phyloP scores from a whole-genome alignment of 2,329 filamentous ascomycete species.

The Aspergillus arachidicola region DNA sequence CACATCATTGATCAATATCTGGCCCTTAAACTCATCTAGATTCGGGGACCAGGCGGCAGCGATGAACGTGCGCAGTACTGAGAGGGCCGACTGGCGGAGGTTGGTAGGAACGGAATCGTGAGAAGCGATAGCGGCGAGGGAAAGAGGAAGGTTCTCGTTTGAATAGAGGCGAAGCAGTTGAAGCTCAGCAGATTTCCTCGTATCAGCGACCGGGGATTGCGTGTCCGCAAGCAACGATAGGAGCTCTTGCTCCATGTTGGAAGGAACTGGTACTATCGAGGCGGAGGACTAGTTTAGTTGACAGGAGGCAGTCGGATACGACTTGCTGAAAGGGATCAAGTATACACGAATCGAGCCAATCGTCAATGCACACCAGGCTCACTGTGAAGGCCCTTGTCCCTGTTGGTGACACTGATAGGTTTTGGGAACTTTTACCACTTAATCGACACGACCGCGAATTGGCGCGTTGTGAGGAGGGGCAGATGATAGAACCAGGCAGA shows the following conservation, averaged over 20 bases:
- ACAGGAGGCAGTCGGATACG: neutral
- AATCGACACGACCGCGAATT: neutral
- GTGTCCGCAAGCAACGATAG: conserved; percentile 85
- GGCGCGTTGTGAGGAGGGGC: conserved; percentile 2
- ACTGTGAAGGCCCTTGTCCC: neutral
- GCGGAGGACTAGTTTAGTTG: conserved; percentile 4
- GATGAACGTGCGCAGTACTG: conserved; percentile 80
- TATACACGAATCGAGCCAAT: neutral
- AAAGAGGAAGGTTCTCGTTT: conserved; percentile 72
- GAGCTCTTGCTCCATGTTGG: conserved; percentile 85
- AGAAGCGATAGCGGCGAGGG: conserved; percentile 77
- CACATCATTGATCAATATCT: conserved; percentile 69
- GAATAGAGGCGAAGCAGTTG: conserved; percentile 73
- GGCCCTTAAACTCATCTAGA: conserved; percentile 70
- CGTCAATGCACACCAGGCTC: neutral
- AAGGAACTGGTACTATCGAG: conserved; percentile 4
- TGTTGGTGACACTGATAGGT: neutral
- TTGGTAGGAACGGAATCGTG: conserved; percentile 72
- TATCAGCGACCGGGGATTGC: conserved; percentile 72
- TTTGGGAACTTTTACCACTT: neutral
- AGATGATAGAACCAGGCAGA: neutral
- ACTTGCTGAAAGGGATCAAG: neutral
- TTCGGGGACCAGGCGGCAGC: conserved; percentile 79
- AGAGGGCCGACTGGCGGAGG: conserved; percentile 81
- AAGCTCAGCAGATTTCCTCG: conserved; percentile 83